These are phyloP conservation scores for Syzygium syzygioides DNA, from an alignment of 441 rosid species.

Conservation along the genomic window DNA sequence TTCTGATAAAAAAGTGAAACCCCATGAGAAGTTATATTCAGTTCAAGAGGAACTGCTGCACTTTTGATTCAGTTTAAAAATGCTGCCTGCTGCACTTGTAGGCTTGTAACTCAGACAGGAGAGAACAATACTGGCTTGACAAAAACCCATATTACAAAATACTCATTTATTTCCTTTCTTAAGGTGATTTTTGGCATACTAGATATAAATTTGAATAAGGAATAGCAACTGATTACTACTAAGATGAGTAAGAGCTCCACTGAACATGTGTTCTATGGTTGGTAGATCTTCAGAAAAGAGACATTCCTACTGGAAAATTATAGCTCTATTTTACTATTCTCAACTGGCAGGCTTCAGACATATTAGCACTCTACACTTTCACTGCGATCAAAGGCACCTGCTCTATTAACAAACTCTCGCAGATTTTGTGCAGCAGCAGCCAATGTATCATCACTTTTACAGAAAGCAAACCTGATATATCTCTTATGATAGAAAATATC, in stretches of 20 bases:
- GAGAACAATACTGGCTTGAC: not conserved
- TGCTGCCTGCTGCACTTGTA: not conserved
- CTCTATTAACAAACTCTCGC: constrained; percentile 11
- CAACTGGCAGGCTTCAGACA: not conserved
- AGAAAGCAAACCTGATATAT: constrained; percentile 55
- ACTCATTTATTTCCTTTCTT: not conserved
- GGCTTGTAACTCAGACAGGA: not conserved
- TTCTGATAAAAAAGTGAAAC: not conserved
- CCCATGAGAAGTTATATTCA: not conserved
- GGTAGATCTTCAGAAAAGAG: not conserved
- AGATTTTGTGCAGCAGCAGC: constrained; percentile 42
- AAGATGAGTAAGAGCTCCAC: not conserved
- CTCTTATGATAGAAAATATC: constrained; percentile 20
- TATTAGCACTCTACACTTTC: not conserved
- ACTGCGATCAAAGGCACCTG: not conserved
- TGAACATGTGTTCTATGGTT: not conserved
- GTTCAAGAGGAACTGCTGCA: not conserved
- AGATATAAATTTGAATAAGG: not conserved
- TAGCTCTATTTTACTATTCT: not conserved
- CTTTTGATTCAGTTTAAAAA: not conserved
- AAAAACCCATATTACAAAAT: not conserved
- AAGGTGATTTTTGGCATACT: not conserved
- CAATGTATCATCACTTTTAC: constrained; percentile 43
- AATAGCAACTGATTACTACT: not conserved
- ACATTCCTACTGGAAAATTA: not conserved